These are phyloP conservation scores for Coprinopsis strossmayeri DNA, from an alignment of 768 basidiomycete species.

Conservation along the genomic window DNA sequence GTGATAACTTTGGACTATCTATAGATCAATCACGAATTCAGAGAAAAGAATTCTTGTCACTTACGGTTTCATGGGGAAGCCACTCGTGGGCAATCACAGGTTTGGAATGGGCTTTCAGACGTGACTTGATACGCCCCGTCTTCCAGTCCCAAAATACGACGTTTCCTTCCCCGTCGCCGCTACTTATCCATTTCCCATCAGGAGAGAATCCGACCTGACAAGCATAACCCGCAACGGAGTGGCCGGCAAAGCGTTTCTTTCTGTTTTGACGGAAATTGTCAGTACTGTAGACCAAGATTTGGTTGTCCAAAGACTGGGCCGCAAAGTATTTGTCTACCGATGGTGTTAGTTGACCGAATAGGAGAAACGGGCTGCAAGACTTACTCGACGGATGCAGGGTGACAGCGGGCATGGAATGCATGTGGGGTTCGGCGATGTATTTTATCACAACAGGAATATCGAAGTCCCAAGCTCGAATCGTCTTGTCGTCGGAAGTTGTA, in stretches of 20 bases:
- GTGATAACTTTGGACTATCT: slow-evolving; percentile 92
- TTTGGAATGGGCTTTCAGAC: slow-evolving; percentile 84
- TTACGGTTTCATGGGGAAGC: slow-evolving; percentile 94
- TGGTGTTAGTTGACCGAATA: slow-evolving; percentile 10
- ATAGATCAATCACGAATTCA: slow-evolving; percentile 10
- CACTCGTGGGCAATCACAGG: slow-evolving; percentile 98
- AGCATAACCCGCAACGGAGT: slow-evolving; percentile 95
- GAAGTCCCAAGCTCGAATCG: slow-evolving; percentile 98
- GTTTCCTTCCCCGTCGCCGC: slow-evolving; percentile 92
- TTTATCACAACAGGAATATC: slow-evolving; percentile 99
- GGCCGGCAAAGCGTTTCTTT: slow-evolving; percentile 97
- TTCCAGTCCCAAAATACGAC: slow-evolving; percentile 99
- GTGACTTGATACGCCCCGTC: slow-evolving; percentile 90
- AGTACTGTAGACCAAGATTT: slow-evolving; percentile 94
- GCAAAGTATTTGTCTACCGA: slow-evolving; percentile 86
- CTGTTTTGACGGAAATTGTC: slow-evolving; percentile 98
- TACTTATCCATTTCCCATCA: slow-evolving; percentile 97
- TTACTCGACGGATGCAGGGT: slow-evolving; percentile 90
- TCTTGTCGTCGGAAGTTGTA: slow-evolving; percentile 98
- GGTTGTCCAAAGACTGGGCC: slow-evolving; percentile 96
- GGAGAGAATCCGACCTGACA: slow-evolving; percentile 97
- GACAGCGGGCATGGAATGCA: slow-evolving; percentile 99
- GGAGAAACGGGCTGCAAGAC: slow-evolving; percentile 26
- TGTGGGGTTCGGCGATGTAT: slow-evolving; percentile 97
- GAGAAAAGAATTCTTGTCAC: slow-evolving; percentile 47